These are phyloP conservation scores for Trypanosoma avium DNA, from an alignment of 208 protist genomes.

Conservation along the genomic window DNA sequence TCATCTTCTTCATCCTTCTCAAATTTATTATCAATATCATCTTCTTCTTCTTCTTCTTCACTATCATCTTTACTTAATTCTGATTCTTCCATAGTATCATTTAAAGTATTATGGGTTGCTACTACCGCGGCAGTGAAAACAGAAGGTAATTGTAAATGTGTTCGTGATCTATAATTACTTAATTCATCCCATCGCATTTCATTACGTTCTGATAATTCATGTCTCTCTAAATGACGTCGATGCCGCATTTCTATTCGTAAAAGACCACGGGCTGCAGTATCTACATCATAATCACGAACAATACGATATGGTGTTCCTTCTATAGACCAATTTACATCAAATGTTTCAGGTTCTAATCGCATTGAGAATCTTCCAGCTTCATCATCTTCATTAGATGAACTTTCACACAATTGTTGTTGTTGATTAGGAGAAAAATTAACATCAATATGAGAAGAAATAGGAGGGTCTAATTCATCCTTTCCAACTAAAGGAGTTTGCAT, in stretches of 20 bases:
- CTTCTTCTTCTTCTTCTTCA: neutral
- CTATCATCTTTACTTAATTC: neutral
- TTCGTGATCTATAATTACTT: slow-evolving; percentile 1
- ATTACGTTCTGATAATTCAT: slow-evolving; percentile 23
- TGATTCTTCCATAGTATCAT: neutral
- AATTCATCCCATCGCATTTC: slow-evolving; percentile 26
- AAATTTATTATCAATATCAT: neutral
- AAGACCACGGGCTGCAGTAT: neutral
- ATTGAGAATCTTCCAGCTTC: too few relatives aligned
- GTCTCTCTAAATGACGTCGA: slow-evolving; percentile 13
- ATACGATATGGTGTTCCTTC: too few relatives aligned
- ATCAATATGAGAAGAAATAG: too few relatives aligned
- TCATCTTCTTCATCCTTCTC: neutral
- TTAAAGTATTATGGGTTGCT: too few relatives aligned
- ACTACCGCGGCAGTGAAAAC: too few relatives aligned
- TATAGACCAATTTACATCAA: slow-evolving; percentile 8
- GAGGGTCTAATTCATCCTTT: too few relatives aligned
- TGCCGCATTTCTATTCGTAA: slow-evolving; percentile 16
- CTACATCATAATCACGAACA: neutral
- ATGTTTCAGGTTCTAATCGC: too few relatives aligned
- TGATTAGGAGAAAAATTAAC: too few relatives aligned
- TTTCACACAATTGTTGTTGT: too few relatives aligned
- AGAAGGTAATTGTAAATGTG: too few relatives aligned
- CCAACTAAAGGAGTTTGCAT: too few relatives aligned
- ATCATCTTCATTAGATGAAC: too few relatives aligned